Evolutionary conservation across 768 basidiomycete species (phyloP).

Genomic region (Gelatoporia subvermispora): DNA sequence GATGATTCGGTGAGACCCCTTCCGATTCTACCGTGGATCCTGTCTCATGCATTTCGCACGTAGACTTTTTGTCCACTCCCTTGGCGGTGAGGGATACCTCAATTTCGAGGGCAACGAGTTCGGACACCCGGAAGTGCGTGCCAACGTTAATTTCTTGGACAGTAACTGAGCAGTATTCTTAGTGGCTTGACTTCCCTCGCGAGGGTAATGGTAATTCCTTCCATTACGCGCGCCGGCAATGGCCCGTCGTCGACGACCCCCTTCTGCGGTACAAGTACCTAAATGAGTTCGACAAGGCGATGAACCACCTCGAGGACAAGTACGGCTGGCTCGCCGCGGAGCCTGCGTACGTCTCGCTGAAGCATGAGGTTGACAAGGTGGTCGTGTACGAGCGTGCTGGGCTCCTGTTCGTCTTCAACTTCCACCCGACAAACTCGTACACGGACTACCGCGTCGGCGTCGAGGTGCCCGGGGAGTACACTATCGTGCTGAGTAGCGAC

Average conservation of each 20-base stretch:
- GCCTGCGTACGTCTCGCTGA: constrained; percentile 90
- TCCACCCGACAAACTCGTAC: constrained; percentile 88
- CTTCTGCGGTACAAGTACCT: constrained; percentile 90
- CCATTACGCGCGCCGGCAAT: constrained; percentile 95
- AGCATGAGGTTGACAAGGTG: constrained; percentile 90
- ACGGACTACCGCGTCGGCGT: constrained; percentile 93
- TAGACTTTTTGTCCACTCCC: constrained; percentile 83
- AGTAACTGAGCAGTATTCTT: neutral
- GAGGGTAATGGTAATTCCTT: constrained; percentile 94
- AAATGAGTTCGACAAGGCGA: constrained; percentile 88
- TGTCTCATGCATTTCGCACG: neutral
- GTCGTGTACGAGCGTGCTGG: constrained; percentile 92
- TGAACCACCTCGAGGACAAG: constrained; percentile 82
- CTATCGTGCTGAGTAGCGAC: constrained; percentile 76
- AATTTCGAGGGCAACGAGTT: constrained; percentile 99
- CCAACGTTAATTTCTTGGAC: neutral
- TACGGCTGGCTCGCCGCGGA: constrained; percentile 82
- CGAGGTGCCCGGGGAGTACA: constrained; percentile 80
- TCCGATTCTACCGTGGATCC: neutral
- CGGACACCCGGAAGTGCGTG: constrained; percentile 86
- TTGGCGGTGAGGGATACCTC: constrained; percentile 96
- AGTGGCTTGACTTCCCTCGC: constrained; percentile 99
- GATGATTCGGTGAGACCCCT: constrained; percentile 76
- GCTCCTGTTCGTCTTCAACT: constrained; percentile 95
- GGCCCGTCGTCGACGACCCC: constrained; percentile 87